These are phyloP conservation scores for Nannizzia gypsea DNA, from an alignment of 2,329 filamentous ascomycete species.

Conservation along the genomic window DNA sequence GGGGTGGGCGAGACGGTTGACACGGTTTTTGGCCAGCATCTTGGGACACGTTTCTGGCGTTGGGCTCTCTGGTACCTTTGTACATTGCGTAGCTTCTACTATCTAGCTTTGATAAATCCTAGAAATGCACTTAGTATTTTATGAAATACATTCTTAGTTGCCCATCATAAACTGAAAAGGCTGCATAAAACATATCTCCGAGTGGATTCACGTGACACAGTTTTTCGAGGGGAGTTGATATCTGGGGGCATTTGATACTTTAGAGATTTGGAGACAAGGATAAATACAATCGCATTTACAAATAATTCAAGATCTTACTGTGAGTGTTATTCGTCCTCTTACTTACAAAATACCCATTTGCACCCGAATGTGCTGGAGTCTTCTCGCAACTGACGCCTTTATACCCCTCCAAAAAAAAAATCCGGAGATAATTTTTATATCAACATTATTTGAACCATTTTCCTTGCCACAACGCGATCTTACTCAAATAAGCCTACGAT, in stretches of 20 bases:
- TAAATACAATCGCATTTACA: background rate
- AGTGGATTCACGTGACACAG: background rate
- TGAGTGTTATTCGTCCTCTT: background rate
- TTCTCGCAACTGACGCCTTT: background rate
- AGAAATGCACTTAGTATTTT: background rate
- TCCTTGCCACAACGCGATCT: too few species aligned
- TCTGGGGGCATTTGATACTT: background rate
- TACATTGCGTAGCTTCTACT: background rate
- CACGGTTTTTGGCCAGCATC: background rate
- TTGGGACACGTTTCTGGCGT: background rate
- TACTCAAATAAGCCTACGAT: background rate
- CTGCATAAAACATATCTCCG: too few species aligned
- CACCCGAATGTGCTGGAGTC: background rate
- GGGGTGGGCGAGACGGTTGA: background rate
- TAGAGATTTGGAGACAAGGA: background rate
- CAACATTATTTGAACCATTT: too few species aligned
- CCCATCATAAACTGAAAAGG: too few species aligned
- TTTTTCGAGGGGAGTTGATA: background rate
- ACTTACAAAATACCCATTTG: background rate
- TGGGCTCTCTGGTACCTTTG: background rate
- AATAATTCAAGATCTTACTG: background rate
- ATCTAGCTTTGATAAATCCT: background rate
- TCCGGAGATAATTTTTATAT: background rate
- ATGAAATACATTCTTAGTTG: too few species aligned
- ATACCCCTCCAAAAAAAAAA: background rate